Percentiles rank a stretch among this genome's conserved stretches.
phyloP scores from a whole-genome alignment of 148 eudicot genomes.

The Cornus controversa region DNA sequence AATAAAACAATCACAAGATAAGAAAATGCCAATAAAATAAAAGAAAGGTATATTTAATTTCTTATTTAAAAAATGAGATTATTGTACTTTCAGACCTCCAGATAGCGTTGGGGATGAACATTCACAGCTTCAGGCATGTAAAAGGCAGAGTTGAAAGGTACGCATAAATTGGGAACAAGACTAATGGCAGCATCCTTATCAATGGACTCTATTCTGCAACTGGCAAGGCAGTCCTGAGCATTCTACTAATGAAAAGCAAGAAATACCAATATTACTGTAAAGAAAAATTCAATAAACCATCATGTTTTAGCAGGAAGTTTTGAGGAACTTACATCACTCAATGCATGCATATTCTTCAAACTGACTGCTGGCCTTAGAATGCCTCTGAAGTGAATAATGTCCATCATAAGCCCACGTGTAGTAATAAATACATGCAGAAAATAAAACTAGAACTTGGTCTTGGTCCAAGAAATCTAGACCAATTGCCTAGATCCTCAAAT shows the following conservation, averaged over 20 bases:
- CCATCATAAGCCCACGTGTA: neutral
- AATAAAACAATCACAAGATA: conserved; percentile 4
- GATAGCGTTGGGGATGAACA: conserved; percentile 72
- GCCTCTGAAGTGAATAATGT: conserved; percentile 53
- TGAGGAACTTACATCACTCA: conserved; percentile 57
- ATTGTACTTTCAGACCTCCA: conserved; percentile 48
- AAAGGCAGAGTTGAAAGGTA: conserved; percentile 73
- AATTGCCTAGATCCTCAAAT: neutral
- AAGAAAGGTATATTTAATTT: neutral
- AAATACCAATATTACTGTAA: conserved; percentile 3
- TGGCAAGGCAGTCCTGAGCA: conserved; percentile 61
- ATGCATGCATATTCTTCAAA: conserved; percentile 60
- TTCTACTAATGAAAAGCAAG: conserved; percentile 52
- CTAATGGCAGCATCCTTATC: conserved; percentile 52
- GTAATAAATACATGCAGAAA: conserved; percentile 6
- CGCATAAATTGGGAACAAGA: conserved; percentile 66
- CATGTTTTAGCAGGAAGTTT: neutral
- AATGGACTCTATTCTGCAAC: conserved; percentile 70
- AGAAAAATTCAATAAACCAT: neutral
- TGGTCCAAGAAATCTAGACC: neutral
- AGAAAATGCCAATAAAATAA: conserved; percentile 4
- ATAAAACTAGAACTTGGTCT: neutral
- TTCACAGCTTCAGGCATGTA: conserved; percentile 91
- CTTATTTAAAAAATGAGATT: neutral
- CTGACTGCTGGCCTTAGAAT: conserved; percentile 80